A percentile compares a stretch with the other conserved stretches of the same genome.
phyloP scores from a whole-genome alignment of 306 rosid genomes.

The Geum urbanum region DNA sequence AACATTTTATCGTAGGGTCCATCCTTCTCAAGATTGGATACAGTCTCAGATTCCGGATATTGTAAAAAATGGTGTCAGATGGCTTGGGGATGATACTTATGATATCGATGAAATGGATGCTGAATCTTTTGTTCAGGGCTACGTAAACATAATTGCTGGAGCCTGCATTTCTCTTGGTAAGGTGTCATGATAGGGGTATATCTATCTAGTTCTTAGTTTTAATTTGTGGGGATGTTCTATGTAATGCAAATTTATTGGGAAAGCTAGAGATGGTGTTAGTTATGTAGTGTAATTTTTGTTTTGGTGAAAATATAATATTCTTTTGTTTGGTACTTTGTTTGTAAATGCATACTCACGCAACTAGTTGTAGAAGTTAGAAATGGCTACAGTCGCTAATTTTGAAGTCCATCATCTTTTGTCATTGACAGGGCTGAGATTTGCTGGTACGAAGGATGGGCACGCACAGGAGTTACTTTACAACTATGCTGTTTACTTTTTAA shows the following conservation, averaged over 20 bases:
- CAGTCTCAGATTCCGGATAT: constrained; percentile 86
- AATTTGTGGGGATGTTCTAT: neutral
- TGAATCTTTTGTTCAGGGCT: constrained; percentile 88
- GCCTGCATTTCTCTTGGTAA: constrained; percentile 93
- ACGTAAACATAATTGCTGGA: constrained; percentile 88
- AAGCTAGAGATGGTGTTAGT: neutral
- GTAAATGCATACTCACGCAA: neutral
- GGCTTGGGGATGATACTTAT: constrained; percentile 56
- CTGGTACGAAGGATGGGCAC: constrained; percentile 82
- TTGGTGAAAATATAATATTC: neutral
- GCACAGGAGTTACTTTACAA: constrained; percentile 81
- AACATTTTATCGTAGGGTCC: constrained; percentile 52
- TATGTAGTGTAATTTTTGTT: neutral
- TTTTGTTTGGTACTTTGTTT: neutral
- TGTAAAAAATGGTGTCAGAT: constrained; percentile 55
- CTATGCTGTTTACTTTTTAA: constrained; percentile 75
- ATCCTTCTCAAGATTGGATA: constrained; percentile 89
- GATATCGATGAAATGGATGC: constrained; percentile 78
- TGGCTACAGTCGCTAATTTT: constrained; percentile 13
- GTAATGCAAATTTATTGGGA: neutral
- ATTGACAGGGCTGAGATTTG: constrained; percentile 74
- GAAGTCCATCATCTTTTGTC: constrained; percentile 21
- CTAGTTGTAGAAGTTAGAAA: neutral
- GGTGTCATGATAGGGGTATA: constrained; percentile 13
- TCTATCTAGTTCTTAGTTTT: neutral